phyloP scores from a whole-genome alignment of 2,329 filamentous ascomycete genomes.

The Pseudodiploospora longispora region DNA sequence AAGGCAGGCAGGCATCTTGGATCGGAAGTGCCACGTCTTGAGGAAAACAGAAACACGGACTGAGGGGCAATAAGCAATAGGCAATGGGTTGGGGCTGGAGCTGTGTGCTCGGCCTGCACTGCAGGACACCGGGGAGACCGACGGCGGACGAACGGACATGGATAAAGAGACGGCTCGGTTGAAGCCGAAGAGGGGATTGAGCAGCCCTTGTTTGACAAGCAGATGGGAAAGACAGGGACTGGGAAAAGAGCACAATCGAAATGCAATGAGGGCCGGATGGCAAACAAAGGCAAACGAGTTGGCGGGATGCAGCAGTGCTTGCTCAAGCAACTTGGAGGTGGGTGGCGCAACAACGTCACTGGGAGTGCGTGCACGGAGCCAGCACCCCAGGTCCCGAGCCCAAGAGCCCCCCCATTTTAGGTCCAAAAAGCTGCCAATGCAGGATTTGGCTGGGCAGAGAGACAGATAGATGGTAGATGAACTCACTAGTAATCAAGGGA shows the following conservation, averaged over 20 bases:
- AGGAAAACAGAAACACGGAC: conserved; percentile 4
- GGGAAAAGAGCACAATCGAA: not conserved
- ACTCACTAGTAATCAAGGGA: conserved; percentile 5
- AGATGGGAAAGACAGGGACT: conserved; percentile 1
- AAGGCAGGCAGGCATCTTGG: conserved; percentile 4
- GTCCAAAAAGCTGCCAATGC: not conserved
- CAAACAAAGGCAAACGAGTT: conserved; percentile 5
- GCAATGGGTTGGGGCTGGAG: not conserved
- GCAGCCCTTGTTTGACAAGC: conserved; percentile 5
- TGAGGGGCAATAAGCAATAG: conserved; percentile 6
- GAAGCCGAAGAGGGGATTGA: conserved; percentile 4
- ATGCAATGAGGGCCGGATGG: conserved; percentile 1
- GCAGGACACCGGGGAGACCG: conserved; percentile 10
- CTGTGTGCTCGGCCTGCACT: conserved; percentile 7
- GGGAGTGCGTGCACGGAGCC: not conserved
- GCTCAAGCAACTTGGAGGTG: not conserved
- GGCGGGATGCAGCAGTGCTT: not conserved
- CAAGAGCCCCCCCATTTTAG: not conserved
- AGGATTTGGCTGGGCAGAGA: too few relatives aligned
- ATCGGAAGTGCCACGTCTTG: conserved; percentile 7
- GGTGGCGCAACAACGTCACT: conserved; percentile 7
- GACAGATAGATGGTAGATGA: not conserved
- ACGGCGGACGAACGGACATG: conserved; percentile 6
- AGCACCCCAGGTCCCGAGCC: conserved; percentile 3
- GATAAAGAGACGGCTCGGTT: conserved; percentile 6